Percentiles rank a stretch among this genome's conserved stretches.
These are phyloP conservation scores for Leccinum olivaceopallidum DNA, from an alignment of 768 basidiomycete genomes.

Conservation along the genomic window DNA sequence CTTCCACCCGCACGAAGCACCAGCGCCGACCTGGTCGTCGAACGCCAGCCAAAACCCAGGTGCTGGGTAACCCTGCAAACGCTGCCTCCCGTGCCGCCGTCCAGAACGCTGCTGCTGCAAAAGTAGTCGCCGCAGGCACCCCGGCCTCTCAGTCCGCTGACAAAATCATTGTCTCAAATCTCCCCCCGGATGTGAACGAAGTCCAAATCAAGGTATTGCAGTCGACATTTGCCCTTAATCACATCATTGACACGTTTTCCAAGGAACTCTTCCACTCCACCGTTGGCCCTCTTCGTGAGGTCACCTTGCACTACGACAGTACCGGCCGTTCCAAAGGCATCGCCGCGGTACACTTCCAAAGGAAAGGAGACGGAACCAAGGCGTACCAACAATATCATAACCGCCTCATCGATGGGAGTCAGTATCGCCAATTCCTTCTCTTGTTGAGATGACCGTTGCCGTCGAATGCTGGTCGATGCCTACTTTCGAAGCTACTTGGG, in stretches of 20 bases:
- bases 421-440: conserved; percentile 69
- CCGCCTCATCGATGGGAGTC: conserved; percentile 99
- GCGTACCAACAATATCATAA: conserved; percentile 96
- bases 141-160: conserved; percentile 50
- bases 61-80: conserved; percentile 57
- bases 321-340: conserved; percentile 88
- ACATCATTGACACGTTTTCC: conserved; percentile 7
- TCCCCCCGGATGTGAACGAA: conserved; percentile 93
- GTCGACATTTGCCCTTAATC: not conserved
- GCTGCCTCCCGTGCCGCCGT: conserved; percentile 56
- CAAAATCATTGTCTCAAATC: conserved; percentile 96
- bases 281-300: conserved; percentile 82
- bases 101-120: conserved; percentile 42
- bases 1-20: conserved; percentile 50
- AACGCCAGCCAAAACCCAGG: conserved; percentile 51
- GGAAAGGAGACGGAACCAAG: conserved; percentile 87
- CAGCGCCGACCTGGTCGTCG: conserved; percentile 42
- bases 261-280: conserved; percentile 94
- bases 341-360: conserved; percentile 83
- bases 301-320: conserved; percentile 83
- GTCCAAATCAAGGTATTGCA: conserved; percentile 81
- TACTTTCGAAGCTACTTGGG: conserved; percentile 22
- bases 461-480: conserved; percentile 26
- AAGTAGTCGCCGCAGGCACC: conserved; percentile 41
- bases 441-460: conserved; percentile 23